Conservation (phyloP, 177 flowering plant genomes). For the Telopea speciosissima region DNA sequence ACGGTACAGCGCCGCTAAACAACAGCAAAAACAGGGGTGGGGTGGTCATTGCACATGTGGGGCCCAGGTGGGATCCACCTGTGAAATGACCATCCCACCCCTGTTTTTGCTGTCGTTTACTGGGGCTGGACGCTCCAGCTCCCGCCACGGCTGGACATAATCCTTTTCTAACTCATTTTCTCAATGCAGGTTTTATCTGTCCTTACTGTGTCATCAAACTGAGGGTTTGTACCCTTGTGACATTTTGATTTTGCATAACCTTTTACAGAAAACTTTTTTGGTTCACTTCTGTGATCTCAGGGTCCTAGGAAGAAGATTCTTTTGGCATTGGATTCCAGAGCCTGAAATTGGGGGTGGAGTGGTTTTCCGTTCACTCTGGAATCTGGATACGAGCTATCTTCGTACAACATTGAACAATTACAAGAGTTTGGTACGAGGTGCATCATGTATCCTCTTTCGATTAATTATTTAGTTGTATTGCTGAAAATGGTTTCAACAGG, state of each 20-base stretch:
- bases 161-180: too few relatives aligned
- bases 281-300: conserved; percentile 16
- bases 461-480: not conserved
- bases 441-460: conserved; percentile 1
- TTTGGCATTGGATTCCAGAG: conserved; percentile 35
- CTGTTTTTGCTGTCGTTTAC: too few relatives aligned
- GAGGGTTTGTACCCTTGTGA: not conserved
- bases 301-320: conserved; percentile 53
- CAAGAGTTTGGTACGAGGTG: not conserved
- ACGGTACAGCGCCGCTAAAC: too few relatives aligned
- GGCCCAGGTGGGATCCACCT: too few relatives aligned
- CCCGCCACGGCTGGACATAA: too few relatives aligned
- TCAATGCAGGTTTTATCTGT: not conserved
- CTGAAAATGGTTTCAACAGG: not conserved
- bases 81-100: too few relatives aligned
- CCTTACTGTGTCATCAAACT: not conserved
- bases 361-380: not conserved
- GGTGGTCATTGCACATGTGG: too few relatives aligned
- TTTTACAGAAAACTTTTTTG: not conserved
- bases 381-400: not conserved
- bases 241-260: not conserved
- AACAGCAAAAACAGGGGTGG: too few relatives aligned
- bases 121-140: too few relatives aligned
- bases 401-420: not conserved
- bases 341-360: not conserved